Base-by-base conservation (phyloP, 164 flowering plant species). In the Tetrastigma voinierianum region DNA sequence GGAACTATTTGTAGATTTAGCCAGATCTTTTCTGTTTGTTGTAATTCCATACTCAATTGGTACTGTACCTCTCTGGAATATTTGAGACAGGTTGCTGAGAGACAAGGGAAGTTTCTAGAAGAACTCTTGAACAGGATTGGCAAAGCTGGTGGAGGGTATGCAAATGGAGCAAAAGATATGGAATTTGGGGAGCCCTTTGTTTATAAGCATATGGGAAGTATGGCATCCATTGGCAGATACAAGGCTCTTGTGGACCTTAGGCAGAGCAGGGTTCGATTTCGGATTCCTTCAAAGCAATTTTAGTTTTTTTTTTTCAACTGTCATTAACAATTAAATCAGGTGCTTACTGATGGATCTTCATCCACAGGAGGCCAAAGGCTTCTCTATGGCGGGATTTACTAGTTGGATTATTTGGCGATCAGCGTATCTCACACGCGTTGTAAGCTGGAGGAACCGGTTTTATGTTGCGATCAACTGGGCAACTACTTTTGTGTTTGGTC, bases 341-440 rank as follows among this genome's bases (percentile, higher is more conserved):
- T 45, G n/a, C 32, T 72, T 17, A 64, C 51, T 65, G 14, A 46
- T 48, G 43, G 14, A 45, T 25, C 21, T 8, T 46, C 24, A 59
- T 68, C 23, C 46, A 11, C 92, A 94, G 98, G 94, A 85, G 59
- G 88, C 70, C 45, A 91, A 88, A 72, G 97, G 98, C 43, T 11
- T 91, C 62, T 78, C 96, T 2, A 10, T 91, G 70, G 87, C 89
- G 15, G 98, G 98, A 74, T 86, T 91, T 63, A 14, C 46, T 6
- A 94, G 98, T 76, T 94, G 95, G 95, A 84, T 94, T 58, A 77
- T 91, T 65, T 94, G 98, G 98, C 82, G 97, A 47, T 94, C 98
- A 2, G 96, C 98, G 0, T 94, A 94, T 75, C 87, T 94, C 21
- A 91, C 98, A 0, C 90, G 98, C 1, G 95, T 91, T 7, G 56